A percentile compares a stretch with the other conserved stretches of the same genome.
phyloP scores from a whole-genome alignment of 345 rosid genomes.

The Arabidopsis suecica region DNA sequence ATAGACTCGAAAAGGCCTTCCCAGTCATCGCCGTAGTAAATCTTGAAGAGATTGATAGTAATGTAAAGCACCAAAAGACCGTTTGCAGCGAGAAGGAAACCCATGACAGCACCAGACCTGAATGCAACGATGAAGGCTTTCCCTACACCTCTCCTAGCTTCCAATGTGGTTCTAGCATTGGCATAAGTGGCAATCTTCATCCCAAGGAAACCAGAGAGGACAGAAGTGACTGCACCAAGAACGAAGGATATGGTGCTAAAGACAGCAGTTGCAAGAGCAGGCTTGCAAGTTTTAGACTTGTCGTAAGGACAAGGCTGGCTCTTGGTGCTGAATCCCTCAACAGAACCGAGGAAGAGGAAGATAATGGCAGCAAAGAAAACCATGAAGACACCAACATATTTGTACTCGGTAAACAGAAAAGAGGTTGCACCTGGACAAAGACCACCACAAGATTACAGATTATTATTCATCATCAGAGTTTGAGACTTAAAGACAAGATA shows the following conservation, averaged over 20 bases:
- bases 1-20: conserved; percentile 76
- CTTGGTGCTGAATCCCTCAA: conserved; percentile 70
- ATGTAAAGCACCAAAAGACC: conserved; percentile 70
- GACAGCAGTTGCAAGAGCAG: conserved; percentile 80
- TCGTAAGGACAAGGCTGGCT: conserved; percentile 78
- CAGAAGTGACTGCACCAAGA: conserved; percentile 78
- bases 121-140: conserved; percentile 74
- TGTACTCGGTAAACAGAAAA: conserved; percentile 65
- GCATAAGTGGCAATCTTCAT: conserved; percentile 97
- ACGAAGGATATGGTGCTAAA: conserved; percentile 79
- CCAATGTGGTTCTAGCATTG: conserved; percentile 87
- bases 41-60: conserved; percentile 63
- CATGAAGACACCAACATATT: conserved; percentile 68
- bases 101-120: conserved; percentile 82
- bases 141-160: conserved; percentile 89
- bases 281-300: conserved; percentile 62
- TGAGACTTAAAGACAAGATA: background rate
- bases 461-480: background rate
- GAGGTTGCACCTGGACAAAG: conserved; percentile 61
- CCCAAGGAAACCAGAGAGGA: conserved; percentile 87
- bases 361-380: conserved; percentile 57
- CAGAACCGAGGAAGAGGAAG: conserved; percentile 74
- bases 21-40: conserved; percentile 75
- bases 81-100: conserved; percentile 76
- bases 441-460: background rate